Percentiles rank a stretch among this genome's conserved stretches.
These are phyloP conservation scores for Aspergillus conjunctus DNA, from an alignment of 495 filamentous ascomycete genomes.

Conservation along the genomic window DNA sequence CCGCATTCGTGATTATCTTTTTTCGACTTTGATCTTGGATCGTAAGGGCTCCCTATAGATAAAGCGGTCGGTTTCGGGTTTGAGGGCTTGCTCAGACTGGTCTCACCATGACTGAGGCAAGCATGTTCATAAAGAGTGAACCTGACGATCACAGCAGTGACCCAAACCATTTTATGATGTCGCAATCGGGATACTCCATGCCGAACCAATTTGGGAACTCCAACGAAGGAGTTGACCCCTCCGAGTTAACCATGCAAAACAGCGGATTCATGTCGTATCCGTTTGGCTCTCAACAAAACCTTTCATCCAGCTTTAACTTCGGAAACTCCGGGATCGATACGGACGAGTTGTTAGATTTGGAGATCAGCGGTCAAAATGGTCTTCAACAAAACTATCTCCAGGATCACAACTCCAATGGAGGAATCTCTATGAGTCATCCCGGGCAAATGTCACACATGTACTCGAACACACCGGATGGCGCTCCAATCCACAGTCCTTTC, in stretches of 20 bases:
- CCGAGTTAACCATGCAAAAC: slow-evolving; percentile 73
- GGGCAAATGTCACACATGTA: slow-evolving; percentile 69
- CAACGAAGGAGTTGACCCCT: slow-evolving; percentile 76
- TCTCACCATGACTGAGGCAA: slow-evolving; percentile 44
- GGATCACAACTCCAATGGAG: slow-evolving; percentile 46
- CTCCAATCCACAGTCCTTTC: slow-evolving; percentile 86
- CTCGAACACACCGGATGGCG: slow-evolving; percentile 84
- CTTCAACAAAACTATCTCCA: slow-evolving; percentile 49
- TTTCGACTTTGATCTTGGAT: slow-evolving; percentile 16
- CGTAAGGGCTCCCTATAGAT: slow-evolving; percentile 28
- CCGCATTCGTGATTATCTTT: slow-evolving; percentile 1
- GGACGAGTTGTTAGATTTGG: slow-evolving; percentile 55
- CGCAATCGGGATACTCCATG: slow-evolving; percentile 63
- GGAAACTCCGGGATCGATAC: slow-evolving; percentile 58
- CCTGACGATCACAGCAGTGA: slow-evolving; percentile 65
- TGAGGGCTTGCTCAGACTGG: slow-evolving; percentile 21
- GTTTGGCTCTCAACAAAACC: slow-evolving; percentile 52
- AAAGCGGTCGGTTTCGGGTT: slow-evolving; percentile 12
- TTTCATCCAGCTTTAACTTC: slow-evolving; percentile 55
- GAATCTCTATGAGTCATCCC: slow-evolving; percentile 52
- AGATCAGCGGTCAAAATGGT: slow-evolving; percentile 51
- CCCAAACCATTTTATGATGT: slow-evolving; percentile 52
- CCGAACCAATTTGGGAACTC: slow-evolving; percentile 67
- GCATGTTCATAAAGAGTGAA: slow-evolving; percentile 78
- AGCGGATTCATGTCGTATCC: slow-evolving; percentile 53